Evolutionary conservation across 306 rosid species (phyloP).

Genomic region (Prunus mongolica): DNA sequence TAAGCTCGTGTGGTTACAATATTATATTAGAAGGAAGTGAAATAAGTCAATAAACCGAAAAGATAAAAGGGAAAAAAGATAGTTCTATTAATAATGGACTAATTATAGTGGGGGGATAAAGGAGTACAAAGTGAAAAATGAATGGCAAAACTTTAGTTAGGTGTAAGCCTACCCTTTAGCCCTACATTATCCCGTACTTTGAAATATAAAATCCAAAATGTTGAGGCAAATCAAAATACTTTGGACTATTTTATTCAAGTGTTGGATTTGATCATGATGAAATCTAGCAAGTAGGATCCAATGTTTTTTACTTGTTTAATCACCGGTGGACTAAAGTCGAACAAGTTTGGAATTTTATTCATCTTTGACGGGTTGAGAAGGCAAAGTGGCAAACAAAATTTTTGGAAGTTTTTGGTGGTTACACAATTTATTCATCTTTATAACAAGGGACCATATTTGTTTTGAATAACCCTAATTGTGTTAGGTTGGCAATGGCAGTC

Average conservation of each 20-base stretch:
- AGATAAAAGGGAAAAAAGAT: background rate
- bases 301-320: constrained; percentile 2
- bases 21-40: background rate
- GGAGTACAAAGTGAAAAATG: constrained; percentile 15
- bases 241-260: constrained; percentile 10
- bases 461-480: background rate
- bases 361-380: background rate
- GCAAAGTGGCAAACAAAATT: background rate
- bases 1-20: too few species aligned
- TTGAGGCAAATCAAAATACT: constrained; percentile 5
- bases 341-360: background rate
- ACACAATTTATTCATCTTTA: background rate
- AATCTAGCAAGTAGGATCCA: constrained; percentile 7
- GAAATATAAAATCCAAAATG: constrained; percentile 6
- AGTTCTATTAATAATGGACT: constrained; percentile 17
- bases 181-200: constrained; percentile 17
- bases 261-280: constrained; percentile 25
- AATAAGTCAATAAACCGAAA: background rate
- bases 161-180: constrained; percentile 23
- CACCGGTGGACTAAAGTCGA: background rate
- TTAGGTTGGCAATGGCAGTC: background rate
- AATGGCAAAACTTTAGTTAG: constrained; percentile 19
- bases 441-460: background rate
- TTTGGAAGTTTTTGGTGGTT: background rate
- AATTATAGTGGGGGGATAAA: constrained; percentile 19